phyloP scores from a whole-genome alignment of 768 basidiomycete species.

The Floccularia luteovirens region DNA sequence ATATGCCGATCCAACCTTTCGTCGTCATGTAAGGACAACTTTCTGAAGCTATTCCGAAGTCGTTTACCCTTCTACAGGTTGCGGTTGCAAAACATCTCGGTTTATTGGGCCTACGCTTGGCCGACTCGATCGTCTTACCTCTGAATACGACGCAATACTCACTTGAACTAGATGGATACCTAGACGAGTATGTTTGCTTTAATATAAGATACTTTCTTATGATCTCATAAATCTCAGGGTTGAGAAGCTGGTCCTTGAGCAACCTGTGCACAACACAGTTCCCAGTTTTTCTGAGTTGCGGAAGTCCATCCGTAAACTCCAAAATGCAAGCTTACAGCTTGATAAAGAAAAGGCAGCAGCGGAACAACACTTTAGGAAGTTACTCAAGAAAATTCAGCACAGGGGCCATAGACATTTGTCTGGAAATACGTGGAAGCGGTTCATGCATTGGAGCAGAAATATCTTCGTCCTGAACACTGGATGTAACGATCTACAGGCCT shows the following conservation, averaged over 20 bases:
- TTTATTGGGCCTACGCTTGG: slow-evolving; percentile 51
- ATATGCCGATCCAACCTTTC: slow-evolving; percentile 73
- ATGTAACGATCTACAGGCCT: no score
- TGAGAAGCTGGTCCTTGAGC: slow-evolving; percentile 30
- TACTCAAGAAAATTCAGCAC: no score
- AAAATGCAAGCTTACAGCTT: slow-evolving; percentile 42
- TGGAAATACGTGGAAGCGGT: no score
- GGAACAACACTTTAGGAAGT: slow-evolving; percentile 42
- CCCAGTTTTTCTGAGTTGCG: slow-evolving; percentile 37
- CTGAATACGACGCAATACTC: slow-evolving; percentile 76
- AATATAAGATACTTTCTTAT: neutral
- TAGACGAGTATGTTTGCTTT: slow-evolving; percentile 38
- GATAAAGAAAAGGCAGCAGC: slow-evolving; percentile 54
- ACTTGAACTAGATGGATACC: slow-evolving; percentile 54
- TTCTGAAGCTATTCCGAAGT: neutral
- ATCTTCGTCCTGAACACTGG: no score
- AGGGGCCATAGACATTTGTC: no score
- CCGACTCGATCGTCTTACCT: slow-evolving; percentile 59
- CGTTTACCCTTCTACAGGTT: slow-evolving; percentile 26
- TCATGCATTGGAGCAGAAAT: no score
- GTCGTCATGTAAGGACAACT: slow-evolving; percentile 48
- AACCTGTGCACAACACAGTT: slow-evolving; percentile 9
- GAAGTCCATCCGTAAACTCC: slow-evolving; percentile 36
- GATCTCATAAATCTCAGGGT: slow-evolving; percentile 30
- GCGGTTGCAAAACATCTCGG: slow-evolving; percentile 66